Evolutionary conservation across 139 green algal genomes (phyloP), one percentile per base, ranked within the genome.

Genomic region (Chlorella sp.): DNA sequence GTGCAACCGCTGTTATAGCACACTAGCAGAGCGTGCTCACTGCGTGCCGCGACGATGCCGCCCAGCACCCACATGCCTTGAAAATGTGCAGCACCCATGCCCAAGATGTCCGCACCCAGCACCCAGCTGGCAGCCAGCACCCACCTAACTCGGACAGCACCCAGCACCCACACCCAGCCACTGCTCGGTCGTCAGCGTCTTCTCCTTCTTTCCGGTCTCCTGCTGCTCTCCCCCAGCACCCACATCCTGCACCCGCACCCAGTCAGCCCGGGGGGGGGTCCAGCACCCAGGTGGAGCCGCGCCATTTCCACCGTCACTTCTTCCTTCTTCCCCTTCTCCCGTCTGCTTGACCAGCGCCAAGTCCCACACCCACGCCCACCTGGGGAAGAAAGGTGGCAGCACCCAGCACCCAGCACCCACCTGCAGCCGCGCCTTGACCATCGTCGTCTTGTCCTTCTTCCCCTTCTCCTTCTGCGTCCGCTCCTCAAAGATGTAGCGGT

Each of bases 401-500:
- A 36, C 66, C 36, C n/a, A 64, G 30, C 53, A 32, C 18, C 34
- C 39, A 34, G 39, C 39, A 89, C 81, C 0, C 86, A 96, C 94
- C 92, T 95, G 94, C 91, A 98, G 91, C 40, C 96, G 92, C 22
- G 96, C 93, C 12, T 92, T 79, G 36, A 97, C 96, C 18, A 90
- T 32, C 61, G 53, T 75, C 39, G 60, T 82, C 90, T 97, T 96
- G 89, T 96, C 90, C 83, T 94, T 94, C 86, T 92, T 89, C 12
- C 78, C 85, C 79, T 81, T 92, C 81, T 94, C 93, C 48, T 92
- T 91, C 60, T 91, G 75, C 87, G 96, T 91, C 92, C 95, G 95
- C 91, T 98, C 95, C 93, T 99, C 97, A 85, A 99, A 98, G 5
- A 98, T 95, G 92, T 99, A 99, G 0, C 97, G 94, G 86, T 99